Conservation (phyloP, 1,284 basidiomycete species). For the Butyriboletus appendiculatus region DNA sequence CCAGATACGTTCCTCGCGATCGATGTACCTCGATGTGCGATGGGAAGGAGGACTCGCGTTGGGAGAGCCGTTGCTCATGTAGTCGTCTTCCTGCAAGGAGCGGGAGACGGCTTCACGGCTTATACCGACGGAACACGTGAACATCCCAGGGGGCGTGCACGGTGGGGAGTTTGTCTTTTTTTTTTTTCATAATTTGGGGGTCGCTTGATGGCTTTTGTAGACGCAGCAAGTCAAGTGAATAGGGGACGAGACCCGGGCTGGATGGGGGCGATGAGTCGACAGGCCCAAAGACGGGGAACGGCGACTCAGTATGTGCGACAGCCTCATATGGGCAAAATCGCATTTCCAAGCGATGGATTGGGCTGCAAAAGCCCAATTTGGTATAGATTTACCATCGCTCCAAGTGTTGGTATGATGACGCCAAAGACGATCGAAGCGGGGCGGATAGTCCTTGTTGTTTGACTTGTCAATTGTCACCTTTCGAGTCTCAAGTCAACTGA, state of each 20-base stretch:
- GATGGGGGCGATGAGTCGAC: constrained; percentile 32
- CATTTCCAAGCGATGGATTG: no score
- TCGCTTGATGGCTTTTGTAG: constrained; percentile 29
- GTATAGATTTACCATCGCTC: no score
- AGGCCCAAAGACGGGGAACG: constrained; percentile 31
- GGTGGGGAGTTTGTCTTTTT: constrained; percentile 25
- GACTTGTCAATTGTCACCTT: no score
- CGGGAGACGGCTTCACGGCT: constrained; percentile 11
- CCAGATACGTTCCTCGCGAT: constrained; percentile 32
- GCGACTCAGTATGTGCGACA: no score
- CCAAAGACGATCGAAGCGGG: no score
- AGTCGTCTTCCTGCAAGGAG: constrained; percentile 30
- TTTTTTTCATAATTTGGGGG: constrained; percentile 34
- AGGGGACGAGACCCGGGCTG: constrained; percentile 23
- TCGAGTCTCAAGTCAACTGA: no score
- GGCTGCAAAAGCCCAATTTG: no score
- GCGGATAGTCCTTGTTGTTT: no score
- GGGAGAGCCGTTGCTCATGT: constrained; percentile 2
- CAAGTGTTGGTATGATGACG: no score
- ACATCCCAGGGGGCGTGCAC: constrained; percentile 25
- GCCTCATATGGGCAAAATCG: no score
- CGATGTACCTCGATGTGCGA: constrained; percentile 21
- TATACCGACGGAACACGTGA: constrained; percentile 10
- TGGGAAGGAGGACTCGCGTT: constrained; percentile 15
- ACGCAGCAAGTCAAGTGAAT: constrained; percentile 30